Conservation (phyloP, 2,329 filamentous ascomycete genomes). For the Phyllosticta citribraziliensis region DNA sequence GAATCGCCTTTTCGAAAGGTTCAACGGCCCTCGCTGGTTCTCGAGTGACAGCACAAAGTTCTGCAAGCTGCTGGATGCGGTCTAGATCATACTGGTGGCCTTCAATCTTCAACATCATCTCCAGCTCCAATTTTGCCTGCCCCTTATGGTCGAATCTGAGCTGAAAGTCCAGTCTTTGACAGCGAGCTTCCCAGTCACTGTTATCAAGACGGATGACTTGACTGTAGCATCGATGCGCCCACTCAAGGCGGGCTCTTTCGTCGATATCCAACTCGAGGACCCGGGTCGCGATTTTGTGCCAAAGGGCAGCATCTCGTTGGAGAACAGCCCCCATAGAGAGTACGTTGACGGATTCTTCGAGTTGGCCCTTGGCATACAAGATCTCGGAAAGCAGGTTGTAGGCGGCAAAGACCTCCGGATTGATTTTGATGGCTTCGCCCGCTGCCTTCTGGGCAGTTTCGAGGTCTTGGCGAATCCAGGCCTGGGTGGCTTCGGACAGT, state of each 20-base stretch:
- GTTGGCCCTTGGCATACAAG: constrained; percentile 45
- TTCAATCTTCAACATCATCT: constrained; percentile 42
- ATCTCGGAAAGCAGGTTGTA: constrained; percentile 53
- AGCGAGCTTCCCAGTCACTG: constrained; percentile 43
- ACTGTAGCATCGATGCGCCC: constrained; percentile 44
- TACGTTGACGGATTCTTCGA: constrained; percentile 46
- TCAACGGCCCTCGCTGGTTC: constrained; percentile 39
- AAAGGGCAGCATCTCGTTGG: constrained; percentile 45
- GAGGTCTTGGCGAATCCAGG: constrained; percentile 54
- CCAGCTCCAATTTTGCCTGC: constrained; percentile 40
- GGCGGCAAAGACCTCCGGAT: constrained; percentile 53
- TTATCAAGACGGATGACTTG: constrained; percentile 45
- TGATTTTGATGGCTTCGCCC: constrained; percentile 30
- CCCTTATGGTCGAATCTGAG: constrained; percentile 32
- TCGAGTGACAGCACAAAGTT: constrained; percentile 44
- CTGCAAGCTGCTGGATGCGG: constrained; percentile 46
- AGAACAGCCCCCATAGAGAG: constrained; percentile 50
- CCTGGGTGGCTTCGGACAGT: constrained; percentile 56
- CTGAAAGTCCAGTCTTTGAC: constrained; percentile 46
- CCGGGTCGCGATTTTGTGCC: constrained; percentile 47
- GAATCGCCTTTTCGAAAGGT: constrained; percentile 44
- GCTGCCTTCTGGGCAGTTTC: constrained; percentile 32
- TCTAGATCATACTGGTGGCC: constrained; percentile 42
- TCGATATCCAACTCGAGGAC: constrained; percentile 41
- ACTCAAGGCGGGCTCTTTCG: constrained; percentile 31